These are phyloP conservation scores for Pseudognaphalium luteoalbum DNA, from an alignment of 129 eudicot species.

Conservation along the genomic window DNA sequence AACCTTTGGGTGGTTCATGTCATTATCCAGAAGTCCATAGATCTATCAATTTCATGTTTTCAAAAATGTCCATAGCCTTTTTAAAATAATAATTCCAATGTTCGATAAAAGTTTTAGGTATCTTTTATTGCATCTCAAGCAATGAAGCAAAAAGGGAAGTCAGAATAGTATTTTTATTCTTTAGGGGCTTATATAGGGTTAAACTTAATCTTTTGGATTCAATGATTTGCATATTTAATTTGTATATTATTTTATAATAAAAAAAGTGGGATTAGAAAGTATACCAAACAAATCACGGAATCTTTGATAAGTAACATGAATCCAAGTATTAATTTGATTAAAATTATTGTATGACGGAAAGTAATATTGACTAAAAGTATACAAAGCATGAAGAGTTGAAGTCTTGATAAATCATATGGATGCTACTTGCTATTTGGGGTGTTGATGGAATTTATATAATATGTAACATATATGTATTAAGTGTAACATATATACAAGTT, in stretches of 20 bases:
- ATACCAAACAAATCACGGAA: constrained; percentile 30
- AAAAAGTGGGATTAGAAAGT: constrained; percentile 32
- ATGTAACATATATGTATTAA: no score
- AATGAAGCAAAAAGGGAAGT: constrained; percentile 27
- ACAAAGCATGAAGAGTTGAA: no score
- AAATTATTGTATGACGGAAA: constrained; percentile 6
- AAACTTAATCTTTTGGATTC: constrained; percentile 37
- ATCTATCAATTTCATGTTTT: neutral
- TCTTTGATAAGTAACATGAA: constrained; percentile 21
- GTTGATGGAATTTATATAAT: no score
- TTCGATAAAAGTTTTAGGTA: constrained; percentile 24
- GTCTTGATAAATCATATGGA: no score
- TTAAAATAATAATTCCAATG: constrained; percentile 14
- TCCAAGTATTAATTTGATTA: constrained; percentile 3
- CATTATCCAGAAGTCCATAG: neutral
- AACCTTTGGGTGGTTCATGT: neutral
- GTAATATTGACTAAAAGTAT: neutral
- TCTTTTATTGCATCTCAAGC: constrained; percentile 39
- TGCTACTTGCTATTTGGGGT: no score
- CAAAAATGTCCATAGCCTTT: neutral
- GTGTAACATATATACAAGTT: no score
- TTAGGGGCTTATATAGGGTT: constrained; percentile 28
- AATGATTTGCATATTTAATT: constrained; percentile 33
- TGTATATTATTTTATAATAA: neutral
- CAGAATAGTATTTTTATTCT: constrained; percentile 28